These are phyloP conservation scores for Fusarium subtropicale DNA, from an alignment of 2,329 filamentous ascomycete species.

Conservation along the genomic window DNA sequence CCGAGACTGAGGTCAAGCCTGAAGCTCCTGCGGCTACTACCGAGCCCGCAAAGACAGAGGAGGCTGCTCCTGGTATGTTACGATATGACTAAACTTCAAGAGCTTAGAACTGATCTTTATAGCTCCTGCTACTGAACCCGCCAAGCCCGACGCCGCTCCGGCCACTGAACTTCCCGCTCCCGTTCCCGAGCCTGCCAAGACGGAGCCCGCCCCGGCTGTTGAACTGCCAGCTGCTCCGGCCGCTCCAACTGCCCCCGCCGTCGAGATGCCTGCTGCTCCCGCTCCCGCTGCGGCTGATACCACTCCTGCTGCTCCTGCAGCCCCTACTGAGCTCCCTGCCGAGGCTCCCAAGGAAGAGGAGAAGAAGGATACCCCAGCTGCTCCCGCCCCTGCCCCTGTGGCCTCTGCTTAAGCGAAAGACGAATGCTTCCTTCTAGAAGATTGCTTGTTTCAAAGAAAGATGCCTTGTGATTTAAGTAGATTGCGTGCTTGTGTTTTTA, in stretches of 20 bases:
- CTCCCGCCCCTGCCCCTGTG: slow-evolving; percentile 42
- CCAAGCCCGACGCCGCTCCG: slow-evolving; percentile 47
- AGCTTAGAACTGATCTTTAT: slow-evolving; percentile 10
- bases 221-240: slow-evolving; percentile 38
- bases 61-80: slow-evolving; percentile 41
- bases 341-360: slow-evolving; percentile 47
- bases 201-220: slow-evolving; percentile 36
- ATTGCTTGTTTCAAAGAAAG: neutral
- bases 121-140: slow-evolving; percentile 45
- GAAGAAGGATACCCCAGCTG: slow-evolving; percentile 42
- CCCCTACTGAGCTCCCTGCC: slow-evolving; percentile 38
- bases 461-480: slow-evolving; percentile 8
- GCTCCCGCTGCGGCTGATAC: slow-evolving; percentile 40
- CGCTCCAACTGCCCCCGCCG: slow-evolving; percentile 39
- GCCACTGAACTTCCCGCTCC: slow-evolving; percentile 46
- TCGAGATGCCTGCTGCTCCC: slow-evolving; percentile 37
- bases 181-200: slow-evolving; percentile 45
- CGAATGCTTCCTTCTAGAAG: neutral
- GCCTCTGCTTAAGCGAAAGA: slow-evolving; percentile 37
- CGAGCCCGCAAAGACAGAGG: slow-evolving; percentile 44
- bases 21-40: slow-evolving; percentile 45
- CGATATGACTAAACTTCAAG: neutral
- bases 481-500: neutral
- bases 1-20: slow-evolving; percentile 44
- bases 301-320: slow-evolving; percentile 4